Base-by-base conservation (phyloP, 805 yeast genomes). In the Suhomyces xylopsoci region DNA sequence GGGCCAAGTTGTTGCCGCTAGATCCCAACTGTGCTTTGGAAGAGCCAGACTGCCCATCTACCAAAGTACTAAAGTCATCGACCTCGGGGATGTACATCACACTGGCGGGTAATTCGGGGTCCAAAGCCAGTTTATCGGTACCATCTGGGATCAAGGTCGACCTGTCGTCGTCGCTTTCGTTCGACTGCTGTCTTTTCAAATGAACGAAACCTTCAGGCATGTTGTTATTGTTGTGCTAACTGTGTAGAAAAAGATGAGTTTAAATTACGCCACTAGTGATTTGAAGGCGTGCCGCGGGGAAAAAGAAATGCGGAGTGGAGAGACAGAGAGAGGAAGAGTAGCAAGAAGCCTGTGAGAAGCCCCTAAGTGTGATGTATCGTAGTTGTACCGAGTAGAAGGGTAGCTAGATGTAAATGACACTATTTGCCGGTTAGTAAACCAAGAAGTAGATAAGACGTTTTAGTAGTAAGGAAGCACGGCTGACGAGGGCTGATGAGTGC, bases 61-160 rank as follows among this genome's bases (percentile, higher is more conserved):
- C 53, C 17, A 71, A 59, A 1, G 76, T 68, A 10, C 57, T 54
- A 4, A 67, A 55, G 47, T 70, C 73, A 10, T 59, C 55, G 47
- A 71, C 73, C 34, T 67, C 68, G 2, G 74, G 71, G 49, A 68
- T 58, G 53, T 72, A 74, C 60, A 65, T 58, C 15, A 61, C 61
- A 40, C 52, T 59, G 8, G 62, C 53, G 1, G 69, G 68, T 9
- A 28, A 38, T 24, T 47, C 49, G 15, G 26, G 30, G 17, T 26
- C 28, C 32, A 48, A 19, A 15, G 26, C 22, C 20, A 19, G 24
- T 17, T 38, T 38, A 19, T 30, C 45, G 0, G 22, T 38, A 20
- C 45, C 52, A 20, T 49, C 55, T 5, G 25, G 47, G 19, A 54
- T 50, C 46, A 55, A 45, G 9, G 60, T 55, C 6, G 53, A 48